Percentiles rank a stretch among this genome's conserved stretches.
Evolutionary conservation across 495 filamentous ascomycete species (phyloP).

Genomic region (Evernia prunastri): DNA sequence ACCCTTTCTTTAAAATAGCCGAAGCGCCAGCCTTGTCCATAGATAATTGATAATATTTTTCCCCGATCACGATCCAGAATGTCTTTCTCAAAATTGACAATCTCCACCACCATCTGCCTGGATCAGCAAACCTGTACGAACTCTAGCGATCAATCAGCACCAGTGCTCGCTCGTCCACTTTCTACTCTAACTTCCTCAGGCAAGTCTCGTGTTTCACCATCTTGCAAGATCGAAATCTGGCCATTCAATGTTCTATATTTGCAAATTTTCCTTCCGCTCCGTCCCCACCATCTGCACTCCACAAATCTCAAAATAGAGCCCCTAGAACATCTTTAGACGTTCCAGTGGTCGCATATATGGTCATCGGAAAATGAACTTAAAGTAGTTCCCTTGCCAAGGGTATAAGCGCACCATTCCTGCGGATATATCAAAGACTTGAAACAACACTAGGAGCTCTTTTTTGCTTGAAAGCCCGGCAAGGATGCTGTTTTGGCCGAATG

Average conservation of each 20-base stretch:
- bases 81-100: neutral
- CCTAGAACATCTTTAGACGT: neutral
- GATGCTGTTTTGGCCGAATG: constrained; percentile 12
- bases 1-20: neutral
- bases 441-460: neutral
- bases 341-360: constrained; percentile 12
- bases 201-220: constrained; percentile 13
- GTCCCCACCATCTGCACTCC: neutral
- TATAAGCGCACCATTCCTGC: constrained; percentile 18
- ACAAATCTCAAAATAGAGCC: neutral
- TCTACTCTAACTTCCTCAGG: neutral
- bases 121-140: constrained; percentile 3
- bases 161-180: neutral
- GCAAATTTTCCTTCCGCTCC: neutral
- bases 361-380: neutral
- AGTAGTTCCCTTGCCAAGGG: neutral
- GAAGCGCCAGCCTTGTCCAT: constrained; percentile 1
- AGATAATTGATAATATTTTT: constrained; percentile 5
- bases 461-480: constrained; percentile 7
- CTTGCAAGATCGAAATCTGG: constrained; percentile 12
- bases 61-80: neutral
- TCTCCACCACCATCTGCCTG: neutral
- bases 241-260: constrained; percentile 15
- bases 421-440: constrained; percentile 12
- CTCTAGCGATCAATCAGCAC: neutral